Evolutionary conservation across 208 protist species (phyloP).

Genomic region (Acanthamoeba healyi): DNA sequence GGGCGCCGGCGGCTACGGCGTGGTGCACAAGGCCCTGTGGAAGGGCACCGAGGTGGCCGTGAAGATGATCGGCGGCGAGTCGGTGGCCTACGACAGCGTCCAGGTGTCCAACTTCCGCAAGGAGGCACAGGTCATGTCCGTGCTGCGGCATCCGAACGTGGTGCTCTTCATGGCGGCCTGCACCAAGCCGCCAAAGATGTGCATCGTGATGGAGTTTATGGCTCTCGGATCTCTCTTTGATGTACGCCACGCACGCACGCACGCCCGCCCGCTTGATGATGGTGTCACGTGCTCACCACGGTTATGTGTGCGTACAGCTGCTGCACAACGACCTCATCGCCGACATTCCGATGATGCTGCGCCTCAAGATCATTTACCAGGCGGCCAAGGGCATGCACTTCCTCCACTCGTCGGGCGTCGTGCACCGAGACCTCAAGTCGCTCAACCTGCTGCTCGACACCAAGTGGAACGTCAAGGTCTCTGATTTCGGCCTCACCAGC

Average conservation of each 20-base stretch:
- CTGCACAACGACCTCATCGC: too few species aligned
- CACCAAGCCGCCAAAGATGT: not conserved
- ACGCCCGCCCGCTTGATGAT: too few species aligned
- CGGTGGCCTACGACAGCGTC: not conserved
- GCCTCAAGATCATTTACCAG: too few species aligned
- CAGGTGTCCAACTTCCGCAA: not conserved
- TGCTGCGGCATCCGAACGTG: not conserved
- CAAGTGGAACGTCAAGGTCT: not conserved
- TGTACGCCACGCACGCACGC: too few species aligned
- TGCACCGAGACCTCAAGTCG: slow-evolving; percentile 6
- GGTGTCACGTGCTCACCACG: too few species aligned
- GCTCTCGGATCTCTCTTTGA: not conserved
- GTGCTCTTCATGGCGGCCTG: slow-evolving; percentile 21
- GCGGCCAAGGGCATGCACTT: not conserved
- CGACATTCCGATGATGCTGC: too few species aligned
- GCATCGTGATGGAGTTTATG: not conserved
- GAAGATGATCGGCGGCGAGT: not conserved
- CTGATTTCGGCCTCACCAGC: too few species aligned
- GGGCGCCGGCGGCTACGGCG: slow-evolving; percentile 32
- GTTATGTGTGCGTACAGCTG: too few species aligned
- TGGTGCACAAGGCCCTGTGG: slow-evolving; percentile 1
- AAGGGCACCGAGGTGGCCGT: slow-evolving; percentile 18
- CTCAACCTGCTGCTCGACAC: not conserved
- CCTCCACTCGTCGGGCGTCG: not conserved
- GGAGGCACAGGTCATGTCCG: not conserved